phyloP scores from a whole-genome alignment of 805 yeast genomes.

The Cyberlindnera subsufficiens region DNA sequence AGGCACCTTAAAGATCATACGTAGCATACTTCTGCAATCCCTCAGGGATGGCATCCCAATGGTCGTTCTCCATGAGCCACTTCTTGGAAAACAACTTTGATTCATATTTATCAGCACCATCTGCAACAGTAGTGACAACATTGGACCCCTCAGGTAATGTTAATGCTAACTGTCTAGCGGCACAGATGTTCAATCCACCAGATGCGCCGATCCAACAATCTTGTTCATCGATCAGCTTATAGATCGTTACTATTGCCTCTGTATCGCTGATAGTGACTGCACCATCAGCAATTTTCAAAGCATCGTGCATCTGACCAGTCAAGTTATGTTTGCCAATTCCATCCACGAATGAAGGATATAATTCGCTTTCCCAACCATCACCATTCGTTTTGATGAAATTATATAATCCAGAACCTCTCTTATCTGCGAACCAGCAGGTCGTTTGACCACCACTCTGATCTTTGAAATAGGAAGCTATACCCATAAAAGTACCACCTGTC shows the following conservation, averaged over 20 bases:
- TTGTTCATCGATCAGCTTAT: conserved; percentile 14
- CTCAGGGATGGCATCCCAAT: conserved; percentile 20
- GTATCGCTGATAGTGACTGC: conserved; percentile 14
- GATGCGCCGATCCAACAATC: conserved; percentile 20
- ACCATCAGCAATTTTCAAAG: conserved; percentile 17
- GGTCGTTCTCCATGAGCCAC: conserved; percentile 17
- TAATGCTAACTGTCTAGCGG: conserved; percentile 17
- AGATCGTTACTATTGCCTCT: conserved; percentile 15
- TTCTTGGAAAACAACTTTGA: conserved; percentile 18
- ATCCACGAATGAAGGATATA: conserved; percentile 20
- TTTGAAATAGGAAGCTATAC: conserved; percentile 61
- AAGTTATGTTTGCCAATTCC: conserved; percentile 21
- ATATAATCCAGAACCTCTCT: conserved; percentile 73
- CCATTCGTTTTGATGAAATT: conserved; percentile 16
- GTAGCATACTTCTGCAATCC: conserved; percentile 16
- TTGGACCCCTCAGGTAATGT: conserved; percentile 21
- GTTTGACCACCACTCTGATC: conserved; percentile 33
- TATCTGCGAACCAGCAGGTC: conserved; percentile 63
- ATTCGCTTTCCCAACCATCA: conserved; percentile 15
- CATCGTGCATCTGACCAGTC: conserved; percentile 20
- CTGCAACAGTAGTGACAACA: conserved; percentile 22
- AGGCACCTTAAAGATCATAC: background rate
- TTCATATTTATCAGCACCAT: conserved; percentile 18
- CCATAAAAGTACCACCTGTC: conserved; percentile 81
- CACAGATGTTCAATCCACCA: conserved; percentile 20